Conservation (phyloP, 2,329 filamentous ascomycete species). For the Leptodontidium sp. region DNA sequence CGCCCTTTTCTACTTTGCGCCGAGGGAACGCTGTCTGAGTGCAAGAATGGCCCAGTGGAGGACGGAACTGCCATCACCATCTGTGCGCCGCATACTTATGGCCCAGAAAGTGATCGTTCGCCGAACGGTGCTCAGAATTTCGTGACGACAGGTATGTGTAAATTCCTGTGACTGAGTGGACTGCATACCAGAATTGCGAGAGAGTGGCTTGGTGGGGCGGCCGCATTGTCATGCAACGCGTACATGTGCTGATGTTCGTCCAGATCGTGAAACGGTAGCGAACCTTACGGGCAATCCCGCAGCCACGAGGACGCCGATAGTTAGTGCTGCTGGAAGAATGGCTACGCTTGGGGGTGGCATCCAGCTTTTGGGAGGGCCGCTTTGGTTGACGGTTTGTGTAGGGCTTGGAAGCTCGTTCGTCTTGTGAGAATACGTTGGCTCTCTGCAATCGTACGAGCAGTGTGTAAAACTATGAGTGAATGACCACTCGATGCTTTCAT, state of each 20-base stretch:
- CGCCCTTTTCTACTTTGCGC: conserved; percentile 20
- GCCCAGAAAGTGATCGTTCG: background rate
- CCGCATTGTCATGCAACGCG: background rate
- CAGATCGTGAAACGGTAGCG: conserved; percentile 17
- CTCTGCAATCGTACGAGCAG: background rate
- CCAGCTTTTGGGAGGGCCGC: background rate
- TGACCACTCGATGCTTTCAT: too few relatives aligned
- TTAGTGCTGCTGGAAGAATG: background rate
- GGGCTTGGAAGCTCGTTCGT: background rate
- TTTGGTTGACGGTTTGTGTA: conserved; percentile 8
- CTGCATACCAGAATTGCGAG: background rate
- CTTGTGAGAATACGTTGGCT: background rate
- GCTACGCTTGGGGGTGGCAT: background rate
- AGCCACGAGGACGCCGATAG: background rate
- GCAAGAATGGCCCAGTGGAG: conserved; percentile 20
- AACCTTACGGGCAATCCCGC: conserved; percentile 23
- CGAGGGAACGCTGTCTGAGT: conserved; percentile 17
- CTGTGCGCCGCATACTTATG: conserved; percentile 19
- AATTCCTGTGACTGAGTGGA: too few relatives aligned
- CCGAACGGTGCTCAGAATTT: conserved; percentile 13
- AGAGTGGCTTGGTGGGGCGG: background rate
- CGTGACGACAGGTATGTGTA: background rate
- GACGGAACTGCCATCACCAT: conserved; percentile 24
- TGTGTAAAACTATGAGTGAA: background rate
- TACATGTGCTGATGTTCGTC: background rate